Conservation (phyloP, 31 red algal genomes). For the Asparagopsis taxiformis region DNA sequence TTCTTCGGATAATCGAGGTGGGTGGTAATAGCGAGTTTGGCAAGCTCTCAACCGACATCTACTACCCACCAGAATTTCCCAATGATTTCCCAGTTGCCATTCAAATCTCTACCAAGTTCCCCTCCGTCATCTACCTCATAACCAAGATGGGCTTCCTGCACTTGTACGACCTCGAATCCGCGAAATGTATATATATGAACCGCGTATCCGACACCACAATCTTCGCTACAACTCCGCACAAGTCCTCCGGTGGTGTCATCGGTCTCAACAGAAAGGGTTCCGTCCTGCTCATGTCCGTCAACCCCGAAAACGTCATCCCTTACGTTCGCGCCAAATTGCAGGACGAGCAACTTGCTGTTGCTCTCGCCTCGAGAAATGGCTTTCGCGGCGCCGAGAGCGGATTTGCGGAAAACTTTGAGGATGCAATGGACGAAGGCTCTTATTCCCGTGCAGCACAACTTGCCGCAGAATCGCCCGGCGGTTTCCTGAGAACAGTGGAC, state of each 20-base stretch:
- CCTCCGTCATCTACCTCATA: slow-evolving; percentile 78
- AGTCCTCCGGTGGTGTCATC: slow-evolving; percentile 79
- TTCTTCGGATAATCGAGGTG: slow-evolving; percentile 90
- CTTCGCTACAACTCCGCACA: slow-evolving; percentile 76
- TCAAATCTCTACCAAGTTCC: slow-evolving; percentile 71
- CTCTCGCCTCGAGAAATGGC: slow-evolving; percentile 83
- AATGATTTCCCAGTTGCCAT: slow-evolving; percentile 92
- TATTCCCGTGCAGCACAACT: slow-evolving; percentile 83
- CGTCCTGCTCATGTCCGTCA: slow-evolving; percentile 77
- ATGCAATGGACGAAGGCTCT: slow-evolving; percentile 75
- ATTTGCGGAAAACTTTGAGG: slow-evolving; percentile 85
- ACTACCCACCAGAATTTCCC: slow-evolving; percentile 76
- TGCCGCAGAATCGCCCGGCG: slow-evolving; percentile 86
- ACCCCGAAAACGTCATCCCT: slow-evolving; percentile 62
- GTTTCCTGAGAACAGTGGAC: slow-evolving; percentile 67
- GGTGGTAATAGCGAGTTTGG: slow-evolving; percentile 84
- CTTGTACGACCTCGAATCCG: slow-evolving; percentile 86
- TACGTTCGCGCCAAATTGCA: slow-evolving; percentile 78
- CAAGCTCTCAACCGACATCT: slow-evolving; percentile 80
- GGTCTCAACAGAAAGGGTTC: slow-evolving; percentile 83
- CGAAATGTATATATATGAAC: slow-evolving; percentile 89
- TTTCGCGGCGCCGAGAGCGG: slow-evolving; percentile 89
- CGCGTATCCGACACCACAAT: slow-evolving; percentile 76
- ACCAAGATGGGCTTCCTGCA: slow-evolving; percentile 95
- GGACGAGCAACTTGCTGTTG: slow-evolving; percentile 80